Evolutionary conservation across 2,329 filamentous ascomycete species (phyloP), one percentile per base, ranked within the genome.

Genomic region (Cordyceps fumosorosea): DNA sequence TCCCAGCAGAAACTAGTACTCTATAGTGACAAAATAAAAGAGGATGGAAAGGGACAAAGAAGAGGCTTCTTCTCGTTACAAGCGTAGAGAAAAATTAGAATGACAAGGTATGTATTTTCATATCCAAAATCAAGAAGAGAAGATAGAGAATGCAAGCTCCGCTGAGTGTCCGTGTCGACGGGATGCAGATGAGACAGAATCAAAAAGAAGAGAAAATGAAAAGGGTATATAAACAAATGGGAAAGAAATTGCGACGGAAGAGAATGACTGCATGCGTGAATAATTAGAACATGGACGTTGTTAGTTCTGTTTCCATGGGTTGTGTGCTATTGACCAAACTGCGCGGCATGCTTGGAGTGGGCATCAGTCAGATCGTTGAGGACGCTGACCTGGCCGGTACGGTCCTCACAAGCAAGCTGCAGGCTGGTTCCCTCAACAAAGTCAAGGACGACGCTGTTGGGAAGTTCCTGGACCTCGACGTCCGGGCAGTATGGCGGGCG

Each of bases 401-500:
- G 79, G 71, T 86, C 84, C 72, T 84, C 84, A 66, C 86, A 88
- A 24, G 85, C 85, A 68, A 88, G 75, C 69, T 88, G 85, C 62
- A 88, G 74, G 53, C 79, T 79, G n/a, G 82, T 84, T 3, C 85
- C 83, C 56, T 84, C 83, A 20, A 86, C 67, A 64, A 88, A 82
- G 67, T 87, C 83, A 52, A 87, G 74, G 8, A 84, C 79, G 4
- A 88, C 84, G 70, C 92, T 97, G 76, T 97, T 91, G 2, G 93
- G 92, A 58, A 99, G 80, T 77, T 99, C 95, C 76, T 97, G 90
- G 67, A 91, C 81, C 71, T 98, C 95, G 64, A 96, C 88, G 73
- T 98, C 93, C 0, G 95, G 95, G 18, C 90, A 81, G 68, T 88
- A 91, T 0, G 93, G 93, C 47, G 79, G 76, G 66, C 85, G 84